These are phyloP conservation scores for Allodekkera sacchari DNA, from an alignment of 805 yeast genomes.

Conservation along the genomic window DNA sequence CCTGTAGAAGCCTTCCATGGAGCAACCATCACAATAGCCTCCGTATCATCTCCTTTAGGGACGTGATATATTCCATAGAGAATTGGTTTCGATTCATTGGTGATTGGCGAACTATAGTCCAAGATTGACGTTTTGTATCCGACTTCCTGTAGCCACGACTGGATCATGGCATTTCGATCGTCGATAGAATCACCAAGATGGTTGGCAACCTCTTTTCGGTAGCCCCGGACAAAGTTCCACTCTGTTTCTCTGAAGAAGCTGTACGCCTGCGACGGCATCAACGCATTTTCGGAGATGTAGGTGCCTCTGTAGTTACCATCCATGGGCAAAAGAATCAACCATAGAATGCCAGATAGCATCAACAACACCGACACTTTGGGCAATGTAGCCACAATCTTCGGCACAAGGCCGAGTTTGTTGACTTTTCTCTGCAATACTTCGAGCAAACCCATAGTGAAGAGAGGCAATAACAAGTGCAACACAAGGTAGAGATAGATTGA, in stretches of 20 bases:
- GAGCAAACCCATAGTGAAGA: slow-evolving; percentile 41
- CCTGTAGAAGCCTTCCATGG: slow-evolving; percentile 76
- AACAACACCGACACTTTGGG: slow-evolving; percentile 36
- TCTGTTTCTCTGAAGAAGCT: slow-evolving; percentile 89
- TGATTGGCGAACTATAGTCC: slow-evolving; percentile 10
- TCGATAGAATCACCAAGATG: slow-evolving; percentile 25
- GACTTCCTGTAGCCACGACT: slow-evolving; percentile 55
- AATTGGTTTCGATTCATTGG: slow-evolving; percentile 15
- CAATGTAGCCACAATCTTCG: slow-evolving; percentile 33
- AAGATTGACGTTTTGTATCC: slow-evolving; percentile 60
- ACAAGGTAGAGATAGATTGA: neutral
- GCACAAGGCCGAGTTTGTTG: slow-evolving; percentile 37
- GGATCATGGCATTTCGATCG: slow-evolving; percentile 38
- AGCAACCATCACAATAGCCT: slow-evolving; percentile 82
- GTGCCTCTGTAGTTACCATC: slow-evolving; percentile 79
- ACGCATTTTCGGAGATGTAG: slow-evolving; percentile 90
- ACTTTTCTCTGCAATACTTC: slow-evolving; percentile 36
- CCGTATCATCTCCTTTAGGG: slow-evolving; percentile 94
- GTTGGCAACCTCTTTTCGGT: slow-evolving; percentile 48
- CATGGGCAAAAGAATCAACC: slow-evolving; percentile 62
- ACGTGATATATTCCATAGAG: slow-evolving; percentile 82
- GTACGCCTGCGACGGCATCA: slow-evolving; percentile 93
- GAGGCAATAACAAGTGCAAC: too few species aligned
- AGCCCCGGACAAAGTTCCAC: slow-evolving; percentile 88
- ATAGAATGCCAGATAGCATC: slow-evolving; percentile 38